Base-by-base conservation (phyloP, 2,329 filamentous ascomycete species). In the Colletotrichum lini region DNA sequence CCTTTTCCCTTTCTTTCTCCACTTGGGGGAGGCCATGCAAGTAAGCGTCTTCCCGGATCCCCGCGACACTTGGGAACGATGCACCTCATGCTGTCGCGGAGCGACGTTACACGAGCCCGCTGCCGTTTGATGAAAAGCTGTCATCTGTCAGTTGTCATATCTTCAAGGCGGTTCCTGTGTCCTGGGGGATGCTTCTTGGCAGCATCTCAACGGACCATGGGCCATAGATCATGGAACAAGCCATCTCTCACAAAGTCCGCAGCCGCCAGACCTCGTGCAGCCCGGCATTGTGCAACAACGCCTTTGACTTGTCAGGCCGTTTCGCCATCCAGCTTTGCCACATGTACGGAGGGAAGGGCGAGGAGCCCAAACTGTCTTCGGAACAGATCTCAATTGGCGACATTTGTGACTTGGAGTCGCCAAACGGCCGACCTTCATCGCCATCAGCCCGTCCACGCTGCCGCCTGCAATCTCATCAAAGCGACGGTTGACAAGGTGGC, bases 91-190 rank as follows among this genome's bases (percentile, higher is more conserved):
- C n/a, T 47, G 23, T 49, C 45, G 52, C 65, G 40, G 23, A 68
- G 58, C 58, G 45, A 68, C 21, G 58, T 59, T 49, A 68, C 68
- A 71, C 53, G 49, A 68, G 65, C 52, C 49, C 58, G 15, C 58
- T 68, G 45, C 52, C 49, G 58, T 71, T 71, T 71, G 68, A 63
- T 59, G 65, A 38, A 9, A 54, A 71, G 65, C 52, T 68, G 68
- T 71, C 68, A 71, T 71, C 68, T 71, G 68, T 71, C 68, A 68
- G 58, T 71, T 71, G 58, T 71, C 68, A 68, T 62, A 68, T 71
- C 68, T 71, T 67, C 57, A 71, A 63, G 44, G 38, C 57, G 40
- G 45, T 44, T 71, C 54, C 58, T 63, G 35, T 71, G 44, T 47
- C 42, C 18, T n/a, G 9, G 35, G 35, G 40, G 23, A 13, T 44